Percentiles rank a stretch among this genome's conserved stretches.
Evolutionary conservation across 1,284 basidiomycete species (phyloP).

Genomic region (Tylopilus orsonianus): DNA sequence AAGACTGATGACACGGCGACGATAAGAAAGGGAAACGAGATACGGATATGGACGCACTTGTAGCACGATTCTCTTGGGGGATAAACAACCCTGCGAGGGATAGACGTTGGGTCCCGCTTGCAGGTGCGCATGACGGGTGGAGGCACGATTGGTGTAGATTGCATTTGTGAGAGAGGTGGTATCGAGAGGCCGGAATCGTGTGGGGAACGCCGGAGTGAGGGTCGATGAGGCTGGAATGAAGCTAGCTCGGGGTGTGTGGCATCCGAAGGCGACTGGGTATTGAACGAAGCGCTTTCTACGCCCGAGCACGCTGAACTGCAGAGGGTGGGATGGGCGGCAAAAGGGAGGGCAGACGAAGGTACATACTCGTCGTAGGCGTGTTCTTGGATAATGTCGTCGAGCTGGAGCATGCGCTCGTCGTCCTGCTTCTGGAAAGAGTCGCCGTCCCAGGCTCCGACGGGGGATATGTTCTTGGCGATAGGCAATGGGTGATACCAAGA

Average conservation of each 20-base stretch:
- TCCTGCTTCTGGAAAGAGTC: conserved; percentile 43
- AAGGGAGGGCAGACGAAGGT: background rate
- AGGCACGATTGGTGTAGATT: conserved; percentile 37
- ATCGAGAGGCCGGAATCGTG: conserved; percentile 26
- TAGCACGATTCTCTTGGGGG: conserved; percentile 72
- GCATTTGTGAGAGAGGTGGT: conserved; percentile 33
- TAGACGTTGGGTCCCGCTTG: conserved; percentile 49
- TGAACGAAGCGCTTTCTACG: conserved; percentile 17
- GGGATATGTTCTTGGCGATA: conserved; percentile 40
- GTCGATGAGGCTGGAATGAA: conserved; percentile 9
- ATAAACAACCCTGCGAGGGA: conserved; percentile 58
- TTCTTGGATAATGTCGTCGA: conserved; percentile 72
- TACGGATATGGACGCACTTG: conserved; percentile 50
- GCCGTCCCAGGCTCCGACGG: conserved; percentile 31
- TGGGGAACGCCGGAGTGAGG: conserved; percentile 18
- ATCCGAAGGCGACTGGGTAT: conserved; percentile 8
- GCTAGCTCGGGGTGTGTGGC: conserved; percentile 9
- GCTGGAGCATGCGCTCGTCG: conserved; percentile 52
- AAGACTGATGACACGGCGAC: conserved; percentile 44
- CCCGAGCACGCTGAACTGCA: conserved; percentile 25
- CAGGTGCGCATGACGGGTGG: conserved; percentile 57
- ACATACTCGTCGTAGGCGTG: conserved; percentile 71
- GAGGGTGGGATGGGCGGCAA: background rate
- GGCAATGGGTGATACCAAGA: conserved; percentile 57
- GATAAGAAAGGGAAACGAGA: conserved; percentile 22